Conservation (phyloP, 345 rosid species). For the Bruguiera gymnorhiza region DNA sequence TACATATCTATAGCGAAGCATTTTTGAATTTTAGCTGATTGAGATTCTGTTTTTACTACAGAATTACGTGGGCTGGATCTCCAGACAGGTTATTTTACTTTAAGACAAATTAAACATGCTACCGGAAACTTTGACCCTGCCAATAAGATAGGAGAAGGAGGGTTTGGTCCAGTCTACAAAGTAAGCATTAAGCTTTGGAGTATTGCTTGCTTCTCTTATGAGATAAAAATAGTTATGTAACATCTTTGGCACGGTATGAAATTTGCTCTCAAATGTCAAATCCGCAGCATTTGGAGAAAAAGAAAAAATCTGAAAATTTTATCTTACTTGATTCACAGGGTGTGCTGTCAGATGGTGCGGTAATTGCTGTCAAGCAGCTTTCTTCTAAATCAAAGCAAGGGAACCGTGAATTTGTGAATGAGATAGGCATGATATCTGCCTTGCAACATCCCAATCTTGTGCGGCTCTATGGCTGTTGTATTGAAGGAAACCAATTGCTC, state of each 20-base stretch:
- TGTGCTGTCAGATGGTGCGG: conserved; percentile 42
- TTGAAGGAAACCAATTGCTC: conserved; percentile 60
- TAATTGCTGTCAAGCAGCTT: conserved; percentile 68
- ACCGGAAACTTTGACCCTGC: conserved; percentile 64
- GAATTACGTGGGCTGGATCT: conserved; percentile 65
- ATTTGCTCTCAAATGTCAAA: background rate
- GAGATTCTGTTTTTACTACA: conserved; percentile 12
- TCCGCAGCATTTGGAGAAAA: background rate
- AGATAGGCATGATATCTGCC: conserved; percentile 72
- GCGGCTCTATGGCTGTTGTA: conserved; percentile 56
- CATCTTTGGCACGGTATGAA: background rate
- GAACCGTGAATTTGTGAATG: conserved; percentile 62
- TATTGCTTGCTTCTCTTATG: background rate
- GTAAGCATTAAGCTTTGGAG: conserved; percentile 25
- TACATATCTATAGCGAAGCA: background rate
- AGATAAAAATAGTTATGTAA: too few species aligned
- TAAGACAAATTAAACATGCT: conserved; percentile 69
- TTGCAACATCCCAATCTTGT: conserved; percentile 66
- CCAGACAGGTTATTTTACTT: conserved; percentile 68
- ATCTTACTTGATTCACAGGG: conserved; percentile 36
- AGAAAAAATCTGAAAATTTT: background rate
- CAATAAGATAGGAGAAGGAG: conserved; percentile 92
- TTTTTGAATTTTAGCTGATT: background rate
- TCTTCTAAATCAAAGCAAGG: conserved; percentile 72
- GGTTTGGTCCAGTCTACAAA: conserved; percentile 89